Conservation (phyloP, 257 asterid genomes). For the Nicotiana benthamiana region DNA sequence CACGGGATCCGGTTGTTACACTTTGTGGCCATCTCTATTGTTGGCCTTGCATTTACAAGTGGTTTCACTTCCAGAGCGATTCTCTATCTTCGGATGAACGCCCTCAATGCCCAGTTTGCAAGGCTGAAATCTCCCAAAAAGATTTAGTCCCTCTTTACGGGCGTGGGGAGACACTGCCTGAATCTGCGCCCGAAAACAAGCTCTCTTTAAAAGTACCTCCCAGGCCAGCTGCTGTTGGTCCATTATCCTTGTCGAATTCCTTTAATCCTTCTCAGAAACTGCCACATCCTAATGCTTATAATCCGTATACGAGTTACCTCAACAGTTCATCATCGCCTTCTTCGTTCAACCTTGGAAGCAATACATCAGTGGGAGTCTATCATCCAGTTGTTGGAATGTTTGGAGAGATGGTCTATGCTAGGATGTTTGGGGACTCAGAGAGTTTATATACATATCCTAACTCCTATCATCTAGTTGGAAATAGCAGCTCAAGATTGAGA, state of each 20-base stretch:
- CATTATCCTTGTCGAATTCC: constrained; percentile 26
- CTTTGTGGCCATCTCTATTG: constrained; percentile 87
- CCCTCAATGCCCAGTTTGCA: constrained; percentile 75
- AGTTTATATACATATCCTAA: constrained; percentile 47
- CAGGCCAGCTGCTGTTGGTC: constrained; percentile 50
- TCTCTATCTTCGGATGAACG: constrained; percentile 29
- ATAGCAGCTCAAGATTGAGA: constrained; percentile 49
- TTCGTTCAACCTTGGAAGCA: constrained; percentile 16
- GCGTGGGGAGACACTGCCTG: constrained; percentile 39
- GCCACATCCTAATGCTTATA: constrained; percentile 12
- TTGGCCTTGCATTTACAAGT: constrained; percentile 90
- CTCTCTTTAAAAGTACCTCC: constrained; percentile 41
- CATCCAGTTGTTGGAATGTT: constrained; percentile 46
- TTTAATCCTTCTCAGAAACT: constrained; percentile 23
- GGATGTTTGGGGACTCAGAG: constrained; percentile 65
- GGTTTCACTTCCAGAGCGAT: constrained; percentile 44
- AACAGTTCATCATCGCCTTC: constrained; percentile 17
- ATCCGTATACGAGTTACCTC: neutral
- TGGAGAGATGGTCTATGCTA: constrained; percentile 70
- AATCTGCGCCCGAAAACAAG: constrained; percentile 29
- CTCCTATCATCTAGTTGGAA: constrained; percentile 47
- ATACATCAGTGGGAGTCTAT: constrained; percentile 15
- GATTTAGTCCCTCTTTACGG: constrained; percentile 75
- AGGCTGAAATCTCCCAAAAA: constrained; percentile 59
- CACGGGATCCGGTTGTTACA: constrained; percentile 73